Conservation (phyloP, 345 rosid genomes). For the Salix purpurea region DNA sequence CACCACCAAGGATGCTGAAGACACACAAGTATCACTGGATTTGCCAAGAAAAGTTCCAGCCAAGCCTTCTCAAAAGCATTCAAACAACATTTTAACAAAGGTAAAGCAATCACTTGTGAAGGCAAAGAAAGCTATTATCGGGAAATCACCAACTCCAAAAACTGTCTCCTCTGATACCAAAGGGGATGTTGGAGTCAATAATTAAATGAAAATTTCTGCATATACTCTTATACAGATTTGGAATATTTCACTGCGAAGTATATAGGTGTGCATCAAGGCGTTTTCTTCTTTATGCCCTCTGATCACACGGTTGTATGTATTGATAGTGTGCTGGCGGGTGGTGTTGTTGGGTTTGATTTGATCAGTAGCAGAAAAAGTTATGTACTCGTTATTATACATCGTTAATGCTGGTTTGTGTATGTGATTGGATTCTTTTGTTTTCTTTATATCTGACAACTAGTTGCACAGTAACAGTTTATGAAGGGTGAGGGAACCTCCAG, state of each 20-base stretch:
- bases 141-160: slow-evolving; percentile 74
- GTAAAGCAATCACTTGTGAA: slow-evolving; percentile 73
- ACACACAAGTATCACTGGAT: slow-evolving; percentile 34
- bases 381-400: neutral
- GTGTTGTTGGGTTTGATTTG: neutral
- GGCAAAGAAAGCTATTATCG: slow-evolving; percentile 73
- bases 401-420: neutral
- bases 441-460: neutral
- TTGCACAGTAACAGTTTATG: neutral
- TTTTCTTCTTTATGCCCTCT: neutral
- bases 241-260: neutral
- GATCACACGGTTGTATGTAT: slow-evolving; percentile 5
- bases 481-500: neutral
- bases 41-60: slow-evolving; percentile 38
- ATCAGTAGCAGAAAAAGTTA: neutral
- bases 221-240: neutral
- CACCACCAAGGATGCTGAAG: slow-evolving; percentile 26
- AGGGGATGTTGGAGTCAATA: slow-evolving; percentile 41
- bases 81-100: slow-evolving; percentile 64
- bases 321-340: slow-evolving; percentile 8
- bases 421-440: neutral
- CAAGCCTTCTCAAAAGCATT: slow-evolving; percentile 47
- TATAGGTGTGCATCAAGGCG: slow-evolving; percentile 1
- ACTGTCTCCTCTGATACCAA: slow-evolving; percentile 40
- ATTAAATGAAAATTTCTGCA: slow-evolving; percentile 23